These are phyloP conservation scores for Knoxdaviesia proteae DNA, from an alignment of 2,329 filamentous ascomycete genomes.

Conservation along the genomic window DNA sequence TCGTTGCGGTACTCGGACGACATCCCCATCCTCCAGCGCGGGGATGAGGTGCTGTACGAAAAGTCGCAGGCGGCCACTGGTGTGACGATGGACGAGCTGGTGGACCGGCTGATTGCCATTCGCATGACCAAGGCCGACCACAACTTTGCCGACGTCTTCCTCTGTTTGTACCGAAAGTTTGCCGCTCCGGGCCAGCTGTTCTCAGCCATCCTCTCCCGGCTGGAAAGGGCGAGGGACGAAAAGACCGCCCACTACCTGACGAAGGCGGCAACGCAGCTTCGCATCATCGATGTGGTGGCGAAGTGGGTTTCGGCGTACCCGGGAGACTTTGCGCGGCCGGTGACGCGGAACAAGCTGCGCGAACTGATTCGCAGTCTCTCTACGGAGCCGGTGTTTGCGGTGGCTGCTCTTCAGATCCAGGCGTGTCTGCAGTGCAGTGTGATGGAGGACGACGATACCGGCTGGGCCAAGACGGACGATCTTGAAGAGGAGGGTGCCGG, in stretches of 20 bases:
- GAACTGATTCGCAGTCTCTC: constrained; percentile 60
- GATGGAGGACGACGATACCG: constrained; percentile 72
- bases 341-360: constrained; percentile 49
- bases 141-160: constrained; percentile 74
- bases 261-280: constrained; percentile 61
- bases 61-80: constrained; percentile 19
- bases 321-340: constrained; percentile 70
- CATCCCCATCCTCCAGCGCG: constrained; percentile 43
- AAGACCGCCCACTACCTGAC: constrained; percentile 48
- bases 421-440: constrained; percentile 53
- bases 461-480: constrained; percentile 74
- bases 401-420: constrained; percentile 69
- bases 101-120: constrained; percentile 67
- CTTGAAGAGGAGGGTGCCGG: constrained; percentile 12
- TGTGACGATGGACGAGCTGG: constrained; percentile 46
- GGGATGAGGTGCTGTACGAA: constrained; percentile 39
- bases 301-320: constrained; percentile 84
- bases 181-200: constrained; percentile 63
- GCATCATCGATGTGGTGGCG: constrained; percentile 64
- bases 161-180: constrained; percentile 89
- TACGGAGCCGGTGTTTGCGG: constrained; percentile 59
- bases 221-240: constrained; percentile 50
- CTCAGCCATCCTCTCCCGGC: constrained; percentile 52
- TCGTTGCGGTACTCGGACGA: constrained; percentile 45
- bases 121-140: constrained; percentile 71